Base-by-base conservation (phyloP, 768 basidiomycete genomes). In the Tricholoma sp. region DNA sequence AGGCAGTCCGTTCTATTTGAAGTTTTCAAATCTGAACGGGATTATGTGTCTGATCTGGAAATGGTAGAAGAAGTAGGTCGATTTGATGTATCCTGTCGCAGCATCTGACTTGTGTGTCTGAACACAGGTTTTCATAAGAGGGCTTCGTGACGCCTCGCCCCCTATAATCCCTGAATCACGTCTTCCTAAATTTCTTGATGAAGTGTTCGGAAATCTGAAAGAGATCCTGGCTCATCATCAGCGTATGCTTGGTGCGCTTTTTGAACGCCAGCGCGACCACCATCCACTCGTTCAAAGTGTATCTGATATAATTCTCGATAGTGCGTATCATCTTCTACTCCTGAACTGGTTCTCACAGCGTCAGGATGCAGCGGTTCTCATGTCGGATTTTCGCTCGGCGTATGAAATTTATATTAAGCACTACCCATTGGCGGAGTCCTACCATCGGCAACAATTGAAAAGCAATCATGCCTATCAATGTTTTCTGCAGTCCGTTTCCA, bases 1-100 rank as follows among this genome's bases (percentile, higher is more conserved):
- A 80, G 94, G 45, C 94, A 98, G 68, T 89, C 85, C 24, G 83
- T 85, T 37, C 79, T 99, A 6, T 95, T 94, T 62, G 95, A 98
- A 67, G 72, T 96, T 20, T 86, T 98, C 70, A 88, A 91, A 68
- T 85, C 88, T 0, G 97, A 99, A 72, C 80, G 85, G 59, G 88
- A 93, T 57, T 98, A 97, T 67, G 88, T 94, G 10, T 69, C 80
- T 31, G 96, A 98, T 71, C 70, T 99, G 50, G 78, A 85, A 65
- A 68, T 85, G 56, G 72, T 89, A 60, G 71, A 83, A 72, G 79
- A 90, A 67, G 91, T 91, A 58, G 54, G 70, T 60, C 44, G 48
- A 37, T 49, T 36, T 47, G 15, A 39, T 51, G 9, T 33, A 48
- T 57, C 13, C 49, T 24, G 52, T n/a, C 57, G 45, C 48, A 39